phyloP scores from a whole-genome alignment of 139 green algal genomes.

The Parachlorella kessleri region DNA sequence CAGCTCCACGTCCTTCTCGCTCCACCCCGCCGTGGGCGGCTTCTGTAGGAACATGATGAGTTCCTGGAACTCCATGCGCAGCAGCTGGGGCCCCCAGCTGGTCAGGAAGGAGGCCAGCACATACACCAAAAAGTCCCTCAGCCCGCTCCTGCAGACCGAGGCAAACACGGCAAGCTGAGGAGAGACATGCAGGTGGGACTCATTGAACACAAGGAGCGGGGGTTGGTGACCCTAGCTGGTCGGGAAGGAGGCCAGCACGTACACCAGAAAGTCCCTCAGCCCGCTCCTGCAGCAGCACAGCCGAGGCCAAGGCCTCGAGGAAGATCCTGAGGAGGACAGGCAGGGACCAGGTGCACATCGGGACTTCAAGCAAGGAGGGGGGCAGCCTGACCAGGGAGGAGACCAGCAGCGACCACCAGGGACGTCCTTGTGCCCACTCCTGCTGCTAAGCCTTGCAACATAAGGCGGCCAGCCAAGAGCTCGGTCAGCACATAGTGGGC shows the following conservation, averaged over 20 bases:
- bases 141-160: conserved; percentile 7
- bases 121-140: conserved; percentile 88
- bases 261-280: conserved; percentile 86
- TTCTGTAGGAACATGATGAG: conserved; percentile 65
- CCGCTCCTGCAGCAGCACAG: not conserved
- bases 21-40: conserved; percentile 75
- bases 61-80: conserved; percentile 72
- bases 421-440: too few relatives aligned
- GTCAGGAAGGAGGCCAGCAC: conserved; percentile 78
- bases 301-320: too few relatives aligned
- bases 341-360: too few relatives aligned
- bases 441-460: too few relatives aligned
- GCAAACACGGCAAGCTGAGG: not conserved
- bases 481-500: too few relatives aligned
- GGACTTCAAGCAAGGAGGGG: too few relatives aligned
- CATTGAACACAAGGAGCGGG: not conserved
- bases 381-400: too few relatives aligned
- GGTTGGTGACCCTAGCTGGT: not conserved
- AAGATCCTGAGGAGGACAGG: too few relatives aligned
- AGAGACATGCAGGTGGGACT: not conserved
- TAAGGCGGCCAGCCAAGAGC: too few relatives aligned
- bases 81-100: conserved; percentile 66
- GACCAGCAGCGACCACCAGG: too few relatives aligned
- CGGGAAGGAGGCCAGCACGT: conserved; percentile 78
- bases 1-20: conserved; percentile 79